Conservation (phyloP, 2,329 filamentous ascomycete genomes). For the Colletotrichum magnum region DNA sequence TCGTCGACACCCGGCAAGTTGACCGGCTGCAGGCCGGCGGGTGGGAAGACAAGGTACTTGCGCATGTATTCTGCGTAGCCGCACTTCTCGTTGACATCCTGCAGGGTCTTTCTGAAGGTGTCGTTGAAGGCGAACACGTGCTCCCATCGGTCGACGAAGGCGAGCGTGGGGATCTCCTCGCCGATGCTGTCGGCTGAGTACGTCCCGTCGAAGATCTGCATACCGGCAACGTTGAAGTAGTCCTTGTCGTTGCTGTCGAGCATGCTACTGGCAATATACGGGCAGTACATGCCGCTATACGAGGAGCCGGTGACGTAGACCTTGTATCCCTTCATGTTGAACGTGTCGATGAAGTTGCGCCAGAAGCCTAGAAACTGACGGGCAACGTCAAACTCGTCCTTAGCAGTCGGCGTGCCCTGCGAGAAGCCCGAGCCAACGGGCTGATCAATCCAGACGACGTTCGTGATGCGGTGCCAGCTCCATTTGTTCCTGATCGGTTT, state of each 20-base stretch:
- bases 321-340: conserved; percentile 76
- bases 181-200: conserved; percentile 66
- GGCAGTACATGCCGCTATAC: conserved; percentile 77
- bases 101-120: conserved; percentile 66
- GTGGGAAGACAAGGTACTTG: conserved; percentile 78
- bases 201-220: conserved; percentile 81
- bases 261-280: conserved; percentile 82
- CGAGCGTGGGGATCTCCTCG: conserved; percentile 63
- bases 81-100: conserved; percentile 67
- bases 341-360: conserved; percentile 82
- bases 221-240: conserved; percentile 77
- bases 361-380: conserved; percentile 83
- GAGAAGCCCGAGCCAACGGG: conserved; percentile 78
- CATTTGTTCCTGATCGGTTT: conserved; percentile 76
- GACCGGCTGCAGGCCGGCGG: conserved; percentile 70
- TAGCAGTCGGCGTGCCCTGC: conserved; percentile 74
- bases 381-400: conserved; percentile 76
- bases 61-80: conserved; percentile 73
- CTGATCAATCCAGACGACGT: conserved; percentile 83
- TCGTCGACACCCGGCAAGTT: conserved; percentile 60
- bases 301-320: conserved; percentile 82
- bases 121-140: conserved; percentile 76
- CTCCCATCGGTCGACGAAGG: conserved; percentile 73
- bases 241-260: conserved; percentile 74
- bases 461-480: conserved; percentile 82